Evolutionary conservation across 768 basidiomycete species (phyloP).

Genomic region (Boletus vermiculosoides): DNA sequence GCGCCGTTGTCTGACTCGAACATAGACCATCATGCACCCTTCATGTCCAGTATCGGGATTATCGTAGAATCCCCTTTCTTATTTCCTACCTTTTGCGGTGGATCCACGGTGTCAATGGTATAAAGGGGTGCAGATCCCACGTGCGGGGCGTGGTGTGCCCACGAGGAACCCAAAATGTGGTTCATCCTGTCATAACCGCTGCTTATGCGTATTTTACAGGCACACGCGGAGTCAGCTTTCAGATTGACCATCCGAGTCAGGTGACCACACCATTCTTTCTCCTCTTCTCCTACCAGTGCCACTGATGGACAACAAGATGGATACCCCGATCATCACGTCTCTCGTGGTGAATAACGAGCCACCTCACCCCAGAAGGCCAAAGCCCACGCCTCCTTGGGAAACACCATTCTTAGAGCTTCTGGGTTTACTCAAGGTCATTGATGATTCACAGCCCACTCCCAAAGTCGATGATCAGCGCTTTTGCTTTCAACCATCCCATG

Average conservation of each 20-base stretch:
- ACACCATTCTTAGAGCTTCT: constrained; percentile 14
- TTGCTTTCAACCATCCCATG: constrained; percentile 16
- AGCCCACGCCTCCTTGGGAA: constrained; percentile 2
- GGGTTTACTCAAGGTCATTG: not conserved
- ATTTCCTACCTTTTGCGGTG: not conserved
- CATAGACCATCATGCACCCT: not conserved
- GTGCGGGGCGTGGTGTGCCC: not conserved
- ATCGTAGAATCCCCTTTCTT: not conserved
- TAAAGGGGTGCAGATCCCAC: not conserved
- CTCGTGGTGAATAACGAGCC: not conserved
- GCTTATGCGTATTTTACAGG: not conserved
- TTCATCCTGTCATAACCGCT: not conserved
- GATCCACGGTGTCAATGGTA: not conserved
- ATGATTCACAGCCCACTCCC: not conserved
- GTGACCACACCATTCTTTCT: constrained; percentile 2
- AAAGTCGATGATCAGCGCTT: not conserved
- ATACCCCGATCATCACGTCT: constrained; percentile 4
- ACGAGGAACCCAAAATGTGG: not conserved
- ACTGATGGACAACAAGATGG: constrained; percentile 4
- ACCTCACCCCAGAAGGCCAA: not conserved
- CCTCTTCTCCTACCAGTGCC: constrained; percentile 10
- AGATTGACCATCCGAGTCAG: constrained; percentile 4
- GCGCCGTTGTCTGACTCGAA: not conserved
- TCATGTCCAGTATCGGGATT: not conserved
- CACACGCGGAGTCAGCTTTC: constrained; percentile 6